Percentiles rank a stretch among this genome's conserved stretches.
phyloP scores from a whole-genome alignment of 768 basidiomycete genomes.

The Tricholoma flavovirens region DNA sequence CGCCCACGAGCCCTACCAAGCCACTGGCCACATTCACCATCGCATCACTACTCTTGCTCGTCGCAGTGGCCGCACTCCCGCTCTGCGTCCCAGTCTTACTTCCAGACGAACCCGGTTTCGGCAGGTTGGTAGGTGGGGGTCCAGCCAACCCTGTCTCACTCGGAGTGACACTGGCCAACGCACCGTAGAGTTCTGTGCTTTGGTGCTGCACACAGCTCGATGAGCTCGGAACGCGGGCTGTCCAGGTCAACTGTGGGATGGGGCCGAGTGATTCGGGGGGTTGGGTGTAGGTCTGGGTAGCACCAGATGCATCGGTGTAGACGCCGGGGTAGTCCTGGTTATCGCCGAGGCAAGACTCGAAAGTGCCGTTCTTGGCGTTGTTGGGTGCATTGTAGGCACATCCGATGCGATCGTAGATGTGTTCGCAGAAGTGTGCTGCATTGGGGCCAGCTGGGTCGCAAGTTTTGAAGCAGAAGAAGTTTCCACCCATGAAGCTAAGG shows the following conservation, averaged over 20 bases:
- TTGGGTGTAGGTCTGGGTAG: constrained; percentile 34
- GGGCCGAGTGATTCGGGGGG: constrained; percentile 32
- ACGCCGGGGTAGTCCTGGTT: constrained; percentile 56
- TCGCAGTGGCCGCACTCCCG: constrained; percentile 3
- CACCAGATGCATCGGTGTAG: constrained; percentile 32
- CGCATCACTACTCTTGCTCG: constrained; percentile 10
- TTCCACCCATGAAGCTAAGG: constrained; percentile 63
- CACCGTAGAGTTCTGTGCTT: constrained; percentile 26
- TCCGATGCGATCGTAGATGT: constrained; percentile 73
- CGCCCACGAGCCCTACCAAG: constrained; percentile 11
- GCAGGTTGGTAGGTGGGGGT: background rate
- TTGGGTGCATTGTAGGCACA: constrained; percentile 70
- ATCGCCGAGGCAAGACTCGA: constrained; percentile 62
- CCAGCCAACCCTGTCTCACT: background rate
- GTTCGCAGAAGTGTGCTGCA: constrained; percentile 52
- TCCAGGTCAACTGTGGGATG: constrained; percentile 34
- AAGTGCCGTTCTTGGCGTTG: constrained; percentile 49
- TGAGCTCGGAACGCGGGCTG: constrained; percentile 31
- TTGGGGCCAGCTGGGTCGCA: constrained; percentile 58
- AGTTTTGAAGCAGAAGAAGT: constrained; percentile 62
- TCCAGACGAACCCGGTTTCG: background rate
- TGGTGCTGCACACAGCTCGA: constrained; percentile 29
- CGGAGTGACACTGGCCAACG: constrained; percentile 14
- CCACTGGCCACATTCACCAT: constrained; percentile 8
- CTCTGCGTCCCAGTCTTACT: background rate